These are phyloP conservation scores for Pestalotiopsis sp. DNA, from an alignment of 2,329 filamentous ascomycete species.

Conservation along the genomic window DNA sequence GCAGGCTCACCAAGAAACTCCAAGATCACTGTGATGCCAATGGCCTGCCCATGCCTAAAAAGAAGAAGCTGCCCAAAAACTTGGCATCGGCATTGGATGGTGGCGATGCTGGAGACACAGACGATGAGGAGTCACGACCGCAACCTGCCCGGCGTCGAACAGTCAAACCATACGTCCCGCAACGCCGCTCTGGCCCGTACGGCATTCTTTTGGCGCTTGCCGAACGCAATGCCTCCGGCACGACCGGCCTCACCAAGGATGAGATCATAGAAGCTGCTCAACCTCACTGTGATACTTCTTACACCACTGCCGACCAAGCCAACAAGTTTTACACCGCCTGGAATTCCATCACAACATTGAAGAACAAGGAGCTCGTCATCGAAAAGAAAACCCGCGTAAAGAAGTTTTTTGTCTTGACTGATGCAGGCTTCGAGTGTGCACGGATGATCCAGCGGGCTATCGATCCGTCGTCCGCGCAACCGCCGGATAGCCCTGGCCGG, in stretches of 20 bases:
- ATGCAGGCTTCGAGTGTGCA: conserved; percentile 78
- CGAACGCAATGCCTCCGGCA: conserved; percentile 51
- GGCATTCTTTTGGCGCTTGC: conserved; percentile 71
- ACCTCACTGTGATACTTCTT: conserved; percentile 72
- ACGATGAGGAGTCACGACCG: conserved; percentile 36
- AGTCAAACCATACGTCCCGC: conserved; percentile 71
- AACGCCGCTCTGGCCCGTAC: conserved; percentile 73
- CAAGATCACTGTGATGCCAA: conserved; percentile 66
- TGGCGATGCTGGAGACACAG: conserved; percentile 33
- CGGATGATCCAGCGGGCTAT: conserved; percentile 60
- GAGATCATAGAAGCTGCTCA: conserved; percentile 72
- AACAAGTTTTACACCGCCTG: conserved; percentile 78
- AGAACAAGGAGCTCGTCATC: conserved; percentile 73
- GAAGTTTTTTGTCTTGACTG: conserved; percentile 68
- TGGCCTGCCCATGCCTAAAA: conserved; percentile 68
- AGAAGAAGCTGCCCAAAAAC: conserved; percentile 37
- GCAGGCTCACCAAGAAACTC: conserved; percentile 65
- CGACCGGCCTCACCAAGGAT: conserved; percentile 63
- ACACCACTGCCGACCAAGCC: conserved; percentile 67
- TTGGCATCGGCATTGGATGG: conserved; percentile 29
- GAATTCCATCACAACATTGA: conserved; percentile 78
- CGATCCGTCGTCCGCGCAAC: conserved; percentile 18
- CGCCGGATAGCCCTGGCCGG: background rate
- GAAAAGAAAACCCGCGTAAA: conserved; percentile 70
- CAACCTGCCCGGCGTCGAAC: conserved; percentile 53